Base-by-base conservation (phyloP, 345 rosid genomes). In the Clausena lansium region DNA sequence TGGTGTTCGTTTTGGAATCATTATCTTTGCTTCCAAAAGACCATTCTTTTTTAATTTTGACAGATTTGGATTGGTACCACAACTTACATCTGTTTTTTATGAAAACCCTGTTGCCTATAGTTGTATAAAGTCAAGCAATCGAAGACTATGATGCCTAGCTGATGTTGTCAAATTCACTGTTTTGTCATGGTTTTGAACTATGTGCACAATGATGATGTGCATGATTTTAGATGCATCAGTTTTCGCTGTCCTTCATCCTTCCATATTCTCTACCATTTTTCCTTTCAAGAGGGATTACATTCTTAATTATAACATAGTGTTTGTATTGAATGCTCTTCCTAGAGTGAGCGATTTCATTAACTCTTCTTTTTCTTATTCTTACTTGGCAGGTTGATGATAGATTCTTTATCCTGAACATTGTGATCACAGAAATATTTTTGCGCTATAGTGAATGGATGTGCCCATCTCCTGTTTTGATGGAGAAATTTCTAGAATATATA, bases 361-460 rank as follows among this genome's bases (percentile, higher is more conserved):
- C 45, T 58, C 38, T 73, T 65, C 63, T 67, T 59, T 32, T 83
- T 79, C 24, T 67, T 38, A 61, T 76, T 84, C 77, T 30, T 45
- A 45, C 76, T 75, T 86, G 81, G 77, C 91, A 96, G 99, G 87
- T 74, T 77, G 94, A 83, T 76, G 90, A 88, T 63, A 82, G 86
- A 81, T 88, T 88, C 86, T 88, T 91, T 74, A 78, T 78, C 69
- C 84, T 96, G 87, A 92, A 96, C 80, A 82, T 85, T 58, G 78
- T 81, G 77, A 81, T 92, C 35, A 73, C 97, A 25, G 84, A 89
- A 83, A 90, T 90, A 83, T 91, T 91, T 82, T 85, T 93, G 83
- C 87, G 82, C 80, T 84, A 85, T 55, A 84, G 81, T 70, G 94
- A 90, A 75, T 85, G 91, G 87, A 82, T 89, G 84, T 62, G 62